These are phyloP conservation scores for Paratrimastix pyriformis DNA, from an alignment of 78 protist genomes.

Conservation along the genomic window DNA sequence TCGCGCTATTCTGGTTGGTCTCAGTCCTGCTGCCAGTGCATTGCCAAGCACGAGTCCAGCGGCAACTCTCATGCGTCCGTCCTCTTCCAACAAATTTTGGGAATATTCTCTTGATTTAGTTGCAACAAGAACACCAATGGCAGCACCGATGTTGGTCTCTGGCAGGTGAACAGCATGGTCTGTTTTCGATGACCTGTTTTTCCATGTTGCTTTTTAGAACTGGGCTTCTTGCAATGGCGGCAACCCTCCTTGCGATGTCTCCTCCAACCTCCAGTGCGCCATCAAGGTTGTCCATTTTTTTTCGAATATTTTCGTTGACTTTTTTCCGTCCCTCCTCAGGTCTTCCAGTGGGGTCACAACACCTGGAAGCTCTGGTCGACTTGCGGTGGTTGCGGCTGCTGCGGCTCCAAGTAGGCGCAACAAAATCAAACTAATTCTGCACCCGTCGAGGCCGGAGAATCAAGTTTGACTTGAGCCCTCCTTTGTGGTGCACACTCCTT, in stretches of 20 bases:
- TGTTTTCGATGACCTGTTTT: background rate
- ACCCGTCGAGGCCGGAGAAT: too few species aligned
- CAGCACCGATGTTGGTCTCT: background rate
- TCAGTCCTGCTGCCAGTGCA: slow-evolving; percentile 13
- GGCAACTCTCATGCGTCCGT: background rate
- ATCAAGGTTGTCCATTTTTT: too few species aligned
- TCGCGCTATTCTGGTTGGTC: background rate
- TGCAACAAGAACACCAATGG: background rate
- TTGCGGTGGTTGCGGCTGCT: slow-evolving; percentile 8
- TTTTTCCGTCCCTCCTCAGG: too few species aligned
- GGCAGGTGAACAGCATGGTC: background rate
- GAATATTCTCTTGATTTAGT: too few species aligned
- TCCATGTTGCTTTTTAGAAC: background rate
- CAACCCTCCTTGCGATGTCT: slow-evolving; percentile 1
- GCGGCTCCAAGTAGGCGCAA: too few species aligned
- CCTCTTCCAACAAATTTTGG: too few species aligned
- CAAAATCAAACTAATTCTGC: too few species aligned
- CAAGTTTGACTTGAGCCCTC: too few species aligned
- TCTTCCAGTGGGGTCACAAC: background rate
- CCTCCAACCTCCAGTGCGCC: slow-evolving; percentile 9
- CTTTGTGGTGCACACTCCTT: too few species aligned
- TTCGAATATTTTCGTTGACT: too few species aligned
- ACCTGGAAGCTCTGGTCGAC: slow-evolving; percentile 8
- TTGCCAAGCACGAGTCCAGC: slow-evolving; percentile 4
- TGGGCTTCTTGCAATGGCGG: slow-evolving; percentile 2